Percentiles rank a stretch among this genome's conserved stretches.
Evolutionary conservation across 2,329 filamentous ascomycete species (phyloP).

Genomic region (Blastomyces percursus): DNA sequence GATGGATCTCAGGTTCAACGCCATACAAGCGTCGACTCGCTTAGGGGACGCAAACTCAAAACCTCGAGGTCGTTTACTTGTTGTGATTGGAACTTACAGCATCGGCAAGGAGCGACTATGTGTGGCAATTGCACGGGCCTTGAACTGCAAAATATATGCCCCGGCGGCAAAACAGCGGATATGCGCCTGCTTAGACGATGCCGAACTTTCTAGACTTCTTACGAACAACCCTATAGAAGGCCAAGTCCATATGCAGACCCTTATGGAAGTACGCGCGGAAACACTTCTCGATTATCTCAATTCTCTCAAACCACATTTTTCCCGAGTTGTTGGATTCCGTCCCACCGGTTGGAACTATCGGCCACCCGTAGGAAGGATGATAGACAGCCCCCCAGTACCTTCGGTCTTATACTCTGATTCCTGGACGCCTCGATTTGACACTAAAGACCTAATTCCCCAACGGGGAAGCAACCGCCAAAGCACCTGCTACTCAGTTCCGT

Average conservation of each 20-base stretch:
- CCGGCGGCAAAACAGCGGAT: conserved; percentile 73
- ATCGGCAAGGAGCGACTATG: conserved; percentile 98
- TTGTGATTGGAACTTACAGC: conserved; percentile 92
- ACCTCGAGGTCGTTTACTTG: conserved; percentile 55
- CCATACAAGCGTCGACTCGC: conserved; percentile 24
- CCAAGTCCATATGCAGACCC: conserved; percentile 94
- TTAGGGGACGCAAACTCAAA: conserved; percentile 32
- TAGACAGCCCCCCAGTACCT: conserved; percentile 52
- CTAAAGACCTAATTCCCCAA: conserved; percentile 64
- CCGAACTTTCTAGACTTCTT: conserved; percentile 64
- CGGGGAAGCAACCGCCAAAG: conserved; percentile 72
- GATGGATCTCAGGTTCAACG: conserved; percentile 49
- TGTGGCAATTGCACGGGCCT: conserved; percentile 75
- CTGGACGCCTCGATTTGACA: conserved; percentile 66
- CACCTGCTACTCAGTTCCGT: conserved; percentile 87
- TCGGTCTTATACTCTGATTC: conserved; percentile 54
- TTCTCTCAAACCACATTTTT: conserved; percentile 68
- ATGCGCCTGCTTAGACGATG: conserved; percentile 72
- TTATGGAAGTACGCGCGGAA: conserved; percentile 87
- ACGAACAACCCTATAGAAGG: conserved; percentile 72
- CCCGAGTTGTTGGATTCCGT: conserved; percentile 76
- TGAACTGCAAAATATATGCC: conserved; percentile 82
- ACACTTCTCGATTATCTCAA: conserved; percentile 82
- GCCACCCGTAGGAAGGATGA: conserved; percentile 53
- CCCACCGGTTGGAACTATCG: conserved; percentile 93